Base-by-base conservation (phyloP, 345 rosid genomes). In the Toxicodendron radicans region DNA sequence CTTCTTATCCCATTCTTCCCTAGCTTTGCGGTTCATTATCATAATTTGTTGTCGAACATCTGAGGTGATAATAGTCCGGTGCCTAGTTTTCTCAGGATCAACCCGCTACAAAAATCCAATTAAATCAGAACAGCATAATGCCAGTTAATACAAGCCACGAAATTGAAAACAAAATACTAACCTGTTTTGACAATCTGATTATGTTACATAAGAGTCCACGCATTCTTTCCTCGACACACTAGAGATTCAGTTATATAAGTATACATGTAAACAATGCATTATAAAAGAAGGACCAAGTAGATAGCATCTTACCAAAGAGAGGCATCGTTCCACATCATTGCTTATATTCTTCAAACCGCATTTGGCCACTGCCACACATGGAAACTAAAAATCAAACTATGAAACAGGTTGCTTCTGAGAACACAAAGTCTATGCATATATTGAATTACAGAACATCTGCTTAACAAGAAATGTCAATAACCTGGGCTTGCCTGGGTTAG, bases 211-310 rank as follows among this genome's bases (percentile, higher is more conserved):
- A 51, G 21, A 96, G 82, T 62, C 93, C 90, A 32, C 92, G 94
- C 94, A 96, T 78, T 84, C 99, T 92, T 87, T 96, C 99, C 89
- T 93, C 98, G 52, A 90, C 97, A 76, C 94, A 82, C 97, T 93
- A 79, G 70, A 76, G 73, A 75, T 41, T 10, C 48, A 82, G 75
- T 74, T 49, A 30, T 66, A 71, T 84, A 35, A 85, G 87, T 68
- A 85, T 71, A 66, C 8, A 13, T 38, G 49, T 38, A 18, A 70
- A 67, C 1, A 46, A 43, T 73, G 33, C n/a, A 24, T 35, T 43
- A 57, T 61, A 73, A n/a, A 73, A 72, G 30, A 27, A 68, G 64
- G 49, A 65, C 64, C 35, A 85, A 61, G 71, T 56, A 76, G 69
- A 58, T 76, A 62, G 81, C 75, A 76, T 79, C 94, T 87, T 77